These are phyloP conservation scores for Cladosporium velox DNA, from an alignment of 2,329 filamentous ascomycete genomes.

Conservation along the genomic window DNA sequence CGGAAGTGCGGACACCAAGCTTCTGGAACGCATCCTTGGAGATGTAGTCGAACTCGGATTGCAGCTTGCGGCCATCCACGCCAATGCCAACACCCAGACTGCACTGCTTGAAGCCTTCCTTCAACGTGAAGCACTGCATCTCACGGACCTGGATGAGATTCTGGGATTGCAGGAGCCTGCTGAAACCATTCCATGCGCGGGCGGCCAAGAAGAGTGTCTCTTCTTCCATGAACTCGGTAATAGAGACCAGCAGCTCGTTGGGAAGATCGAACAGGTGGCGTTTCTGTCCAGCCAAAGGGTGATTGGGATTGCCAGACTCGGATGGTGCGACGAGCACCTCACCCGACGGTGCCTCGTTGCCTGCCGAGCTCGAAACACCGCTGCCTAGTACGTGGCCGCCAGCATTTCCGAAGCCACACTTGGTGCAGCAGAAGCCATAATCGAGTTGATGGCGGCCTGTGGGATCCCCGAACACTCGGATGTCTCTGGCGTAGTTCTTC, in stretches of 20 bases:
- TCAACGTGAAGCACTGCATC: slow-evolving; percentile 31
- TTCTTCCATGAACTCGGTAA: slow-evolving; percentile 27
- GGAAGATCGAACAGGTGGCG: slow-evolving; percentile 23
- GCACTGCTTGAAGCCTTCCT: slow-evolving; percentile 26
- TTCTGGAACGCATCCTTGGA: slow-evolving; percentile 26
- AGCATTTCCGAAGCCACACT: neutral
- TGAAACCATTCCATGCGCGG: slow-evolving; percentile 28
- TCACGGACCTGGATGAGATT: slow-evolving; percentile 29
- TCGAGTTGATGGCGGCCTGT: neutral
- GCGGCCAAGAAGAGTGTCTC: slow-evolving; percentile 26
- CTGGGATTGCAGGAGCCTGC: slow-evolving; percentile 23
- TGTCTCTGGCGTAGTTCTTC: slow-evolving; percentile 19
- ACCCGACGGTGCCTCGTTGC: neutral
- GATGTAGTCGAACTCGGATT: slow-evolving; percentile 31
- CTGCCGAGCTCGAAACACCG: neutral
- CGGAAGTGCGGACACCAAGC: slow-evolving; percentile 23
- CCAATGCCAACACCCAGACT: slow-evolving; percentile 28
- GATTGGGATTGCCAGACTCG: neutral
- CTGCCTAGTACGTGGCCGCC: neutral
- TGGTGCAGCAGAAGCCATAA: neutral
- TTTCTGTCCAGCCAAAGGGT: neutral
- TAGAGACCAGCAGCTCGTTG: slow-evolving; percentile 24
- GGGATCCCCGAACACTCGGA: neutral
- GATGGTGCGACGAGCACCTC: too few species aligned
- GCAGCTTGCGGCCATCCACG: slow-evolving; percentile 21